Evolutionary conservation across 2,329 filamentous ascomycete genomes (phyloP).

Genomic region (Trichoderma guizhouense): DNA sequence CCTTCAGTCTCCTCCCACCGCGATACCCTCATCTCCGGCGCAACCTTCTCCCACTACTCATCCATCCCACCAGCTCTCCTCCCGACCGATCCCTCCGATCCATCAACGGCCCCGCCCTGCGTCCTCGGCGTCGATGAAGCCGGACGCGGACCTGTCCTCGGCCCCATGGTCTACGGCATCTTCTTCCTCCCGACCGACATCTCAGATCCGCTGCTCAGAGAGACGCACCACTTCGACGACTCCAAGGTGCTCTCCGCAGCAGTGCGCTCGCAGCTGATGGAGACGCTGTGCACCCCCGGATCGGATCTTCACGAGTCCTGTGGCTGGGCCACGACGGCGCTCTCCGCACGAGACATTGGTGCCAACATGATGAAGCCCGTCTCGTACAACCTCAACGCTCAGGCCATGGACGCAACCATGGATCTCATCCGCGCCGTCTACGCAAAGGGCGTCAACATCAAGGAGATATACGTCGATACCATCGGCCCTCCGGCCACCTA

Average conservation of each 20-base stretch:
- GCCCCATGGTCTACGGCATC: conserved; percentile 69
- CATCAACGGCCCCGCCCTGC: conserved; percentile 46
- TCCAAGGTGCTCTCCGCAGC: conserved; percentile 83
- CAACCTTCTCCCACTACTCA: conserved; percentile 70
- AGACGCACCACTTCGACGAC: conserved; percentile 86
- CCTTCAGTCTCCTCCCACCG: conserved; percentile 69
- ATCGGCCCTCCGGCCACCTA: conserved; percentile 80
- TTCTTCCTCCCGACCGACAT: conserved; percentile 72
- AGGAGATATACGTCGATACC: conserved; percentile 92
- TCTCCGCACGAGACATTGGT: conserved; percentile 81
- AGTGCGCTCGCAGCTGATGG: conserved; percentile 71
- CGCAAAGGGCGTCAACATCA: conserved; percentile 73
- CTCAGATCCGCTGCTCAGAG: conserved; percentile 70
- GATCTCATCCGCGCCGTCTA: conserved; percentile 75
- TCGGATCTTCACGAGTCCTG: conserved; percentile 52
- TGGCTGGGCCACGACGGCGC: conserved; percentile 78
- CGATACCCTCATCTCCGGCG: conserved; percentile 56
- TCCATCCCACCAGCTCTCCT: conserved; percentile 61
- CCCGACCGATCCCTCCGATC: conserved; percentile 35
- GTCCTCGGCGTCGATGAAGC: conserved; percentile 91
- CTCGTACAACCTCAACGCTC: conserved; percentile 88
- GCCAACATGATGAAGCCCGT: conserved; percentile 70
- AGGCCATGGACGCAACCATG: conserved; percentile 90
- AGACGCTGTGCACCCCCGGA: conserved; percentile 63
- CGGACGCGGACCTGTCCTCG: conserved; percentile 88